Percentiles rank a stretch among this genome's conserved stretches.
Evolutionary conservation across 768 basidiomycete genomes (phyloP).

Genomic region (Boletus speciosus): DNA sequence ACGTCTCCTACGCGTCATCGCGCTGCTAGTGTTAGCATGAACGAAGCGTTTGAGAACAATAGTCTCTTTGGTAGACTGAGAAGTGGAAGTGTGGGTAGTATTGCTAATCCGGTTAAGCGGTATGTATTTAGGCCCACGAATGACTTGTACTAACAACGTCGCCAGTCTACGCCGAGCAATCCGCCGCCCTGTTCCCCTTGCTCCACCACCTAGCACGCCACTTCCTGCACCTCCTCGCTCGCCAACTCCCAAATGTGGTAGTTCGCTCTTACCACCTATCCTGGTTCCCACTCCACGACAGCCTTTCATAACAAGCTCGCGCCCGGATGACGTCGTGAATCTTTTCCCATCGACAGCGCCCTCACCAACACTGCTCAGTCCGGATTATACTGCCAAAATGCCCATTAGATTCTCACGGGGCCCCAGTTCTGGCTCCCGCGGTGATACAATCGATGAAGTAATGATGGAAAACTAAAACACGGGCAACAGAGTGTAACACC

Average conservation of each 20-base stretch:
- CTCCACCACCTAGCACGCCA: conserved; percentile 28
- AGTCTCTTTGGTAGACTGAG: conserved; percentile 52
- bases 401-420: conserved; percentile 10
- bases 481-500: not conserved
- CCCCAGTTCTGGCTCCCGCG: not conserved
- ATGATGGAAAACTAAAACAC: conserved; percentile 20
- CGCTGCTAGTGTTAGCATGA: conserved; percentile 42
- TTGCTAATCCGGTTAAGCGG: conserved; percentile 30
- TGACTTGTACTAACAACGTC: not conserved
- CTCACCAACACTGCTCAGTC: conserved; percentile 7
- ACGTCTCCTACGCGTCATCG: conserved; percentile 40
- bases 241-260: conserved; percentile 15
- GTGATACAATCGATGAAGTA: conserved; percentile 12
- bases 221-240: conserved; percentile 27
- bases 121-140: conserved; percentile 19
- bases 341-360: not conserved
- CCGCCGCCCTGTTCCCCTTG: conserved; percentile 28
- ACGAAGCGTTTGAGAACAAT: conserved; percentile 34
- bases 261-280: conserved; percentile 19
- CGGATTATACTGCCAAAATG: conserved; percentile 8
- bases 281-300: conserved; percentile 17
- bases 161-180: conserved; percentile 41
- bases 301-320: conserved; percentile 11
- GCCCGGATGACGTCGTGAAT: not conserved
- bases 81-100: conserved; percentile 48